Evolutionary conservation across 495 filamentous ascomycete species (phyloP), one percentile per base, ranked within the genome.

Genomic region (Penicillium manginii): DNA sequence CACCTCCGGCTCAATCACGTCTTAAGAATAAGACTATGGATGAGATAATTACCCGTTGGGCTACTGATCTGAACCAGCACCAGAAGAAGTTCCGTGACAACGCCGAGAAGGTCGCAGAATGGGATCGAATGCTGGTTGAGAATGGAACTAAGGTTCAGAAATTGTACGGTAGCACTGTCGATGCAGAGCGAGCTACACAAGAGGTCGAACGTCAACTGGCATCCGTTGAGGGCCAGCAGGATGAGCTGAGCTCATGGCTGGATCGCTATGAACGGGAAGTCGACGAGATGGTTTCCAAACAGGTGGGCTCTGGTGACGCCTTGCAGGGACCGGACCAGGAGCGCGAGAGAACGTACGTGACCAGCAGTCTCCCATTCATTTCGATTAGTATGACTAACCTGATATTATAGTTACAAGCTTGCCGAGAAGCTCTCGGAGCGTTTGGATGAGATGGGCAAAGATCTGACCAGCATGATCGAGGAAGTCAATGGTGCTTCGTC

Each of bases 1-100:
- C 85, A 2, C 91, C 92, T n/a, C 77, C 84, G 15, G 83, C 88
- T 19, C 84, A 91, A 64, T 93, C 93, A 2, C 91, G 94, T 12
- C 78, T 99, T 19, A 96, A 96, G 78, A 96, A 96, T 70, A 98
- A 96, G 78, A 96, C 93, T 1, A 98, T 99, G 93, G 94, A 98
- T 66, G 96, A 99, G 71, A 98, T 99, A 62, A 92, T 99, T 65
- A 97, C 90, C n/a, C 85, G 91, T 17, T 99, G 96, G 96, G 94
- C 94, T 0, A 88, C 91, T 0, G 94, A 98, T 68, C 83, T 98
- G 26, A 87, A 91, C 56, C 94, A 96, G 66, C 97, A 98, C 68
- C 93, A 97, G 69, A 92, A 93, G 68, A 91, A 96, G 46, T 99
- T 98, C 78, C 90, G 92, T 55, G 80, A 86, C 3, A 92, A 97